A percentile compares a stretch with the other conserved stretches of the same genome.
Evolutionary conservation across 208 protist genomes (phyloP).

Genomic region (Leishmania aethiopica): DNA sequence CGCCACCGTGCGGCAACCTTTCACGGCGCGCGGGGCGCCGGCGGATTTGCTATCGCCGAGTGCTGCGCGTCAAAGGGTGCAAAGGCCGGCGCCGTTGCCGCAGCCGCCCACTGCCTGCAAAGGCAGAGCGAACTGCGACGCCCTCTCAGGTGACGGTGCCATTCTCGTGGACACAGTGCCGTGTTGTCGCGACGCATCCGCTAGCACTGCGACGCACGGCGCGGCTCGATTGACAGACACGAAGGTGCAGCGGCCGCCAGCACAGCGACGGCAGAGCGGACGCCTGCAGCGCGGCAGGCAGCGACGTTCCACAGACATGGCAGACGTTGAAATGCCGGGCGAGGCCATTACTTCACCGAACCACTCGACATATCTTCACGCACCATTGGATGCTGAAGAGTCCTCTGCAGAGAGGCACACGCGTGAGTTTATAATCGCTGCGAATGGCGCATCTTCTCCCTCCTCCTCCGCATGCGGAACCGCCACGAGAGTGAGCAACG

Average conservation of each 20-base stretch:
- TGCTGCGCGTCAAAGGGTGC: background rate
- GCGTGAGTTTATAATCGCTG: background rate
- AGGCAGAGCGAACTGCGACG: background rate
- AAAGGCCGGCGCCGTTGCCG: background rate
- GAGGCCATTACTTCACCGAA: background rate
- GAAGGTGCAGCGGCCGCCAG: background rate
- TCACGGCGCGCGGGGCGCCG: background rate
- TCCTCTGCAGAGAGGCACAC: background rate
- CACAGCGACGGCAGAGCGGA: constrained; percentile 6
- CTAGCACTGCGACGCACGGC: background rate
- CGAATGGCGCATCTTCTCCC: background rate
- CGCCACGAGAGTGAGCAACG: background rate
- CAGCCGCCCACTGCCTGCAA: background rate
- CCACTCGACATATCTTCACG: background rate
- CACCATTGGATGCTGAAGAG: background rate
- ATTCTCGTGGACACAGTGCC: background rate
- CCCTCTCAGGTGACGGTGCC: background rate
- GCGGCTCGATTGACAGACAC: constrained; percentile 3
- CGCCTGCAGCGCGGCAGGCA: constrained; percentile 1
- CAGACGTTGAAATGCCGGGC: constrained; percentile 17
- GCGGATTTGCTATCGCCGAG: background rate
- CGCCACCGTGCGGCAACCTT: background rate
- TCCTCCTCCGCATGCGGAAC: too few species aligned
- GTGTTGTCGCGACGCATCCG: background rate
- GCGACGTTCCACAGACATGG: constrained; percentile 23